phyloP scores from a whole-genome alignment of 148 eudicot genomes.

The Vaccinium corymbosum region DNA sequence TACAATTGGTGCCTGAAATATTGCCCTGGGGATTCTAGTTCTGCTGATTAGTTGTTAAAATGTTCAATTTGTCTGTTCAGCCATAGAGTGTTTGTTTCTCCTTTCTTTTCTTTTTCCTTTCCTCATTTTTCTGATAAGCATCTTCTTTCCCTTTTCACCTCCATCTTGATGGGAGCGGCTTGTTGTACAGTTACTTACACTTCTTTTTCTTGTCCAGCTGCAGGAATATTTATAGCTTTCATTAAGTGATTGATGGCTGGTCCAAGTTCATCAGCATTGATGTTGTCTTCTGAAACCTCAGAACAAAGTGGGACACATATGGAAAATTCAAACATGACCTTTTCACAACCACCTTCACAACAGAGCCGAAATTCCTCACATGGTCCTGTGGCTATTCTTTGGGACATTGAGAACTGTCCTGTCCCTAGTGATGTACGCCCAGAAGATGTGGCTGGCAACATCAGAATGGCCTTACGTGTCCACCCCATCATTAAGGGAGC shows the following conservation, averaged over 20 bases:
- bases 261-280: slow-evolving; percentile 4
- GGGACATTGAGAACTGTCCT: slow-evolving; percentile 99
- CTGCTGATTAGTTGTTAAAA: not conserved
- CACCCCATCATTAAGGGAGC: slow-evolving; percentile 83
- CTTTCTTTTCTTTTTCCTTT: not conserved
- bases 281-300: slow-evolving; percentile 9
- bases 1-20: not conserved
- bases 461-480: slow-evolving; percentile 82
- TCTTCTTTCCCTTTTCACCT: not conserved
- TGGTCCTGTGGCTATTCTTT: slow-evolving; percentile 83
- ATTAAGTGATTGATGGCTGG: not conserved
- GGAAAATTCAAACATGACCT: slow-evolving; percentile 24
- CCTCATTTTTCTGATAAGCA: not conserved
- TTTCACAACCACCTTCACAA: slow-evolving; percentile 29
- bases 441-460: slow-evolving; percentile 88
- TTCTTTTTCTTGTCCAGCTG: not conserved
- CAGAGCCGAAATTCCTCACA: slow-evolving; percentile 31
- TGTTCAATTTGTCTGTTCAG: not conserved
- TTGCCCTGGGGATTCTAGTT: not conserved
- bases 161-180: not conserved
- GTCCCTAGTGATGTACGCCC: slow-evolving; percentile 92
- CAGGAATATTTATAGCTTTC: not conserved
- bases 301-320: slow-evolving; percentile 20
- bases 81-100: not conserved
- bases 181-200: not conserved